These are phyloP conservation scores for Rhynchosporium graminicola DNA, from an alignment of 2,329 filamentous ascomycete species.

Conservation along the genomic window DNA sequence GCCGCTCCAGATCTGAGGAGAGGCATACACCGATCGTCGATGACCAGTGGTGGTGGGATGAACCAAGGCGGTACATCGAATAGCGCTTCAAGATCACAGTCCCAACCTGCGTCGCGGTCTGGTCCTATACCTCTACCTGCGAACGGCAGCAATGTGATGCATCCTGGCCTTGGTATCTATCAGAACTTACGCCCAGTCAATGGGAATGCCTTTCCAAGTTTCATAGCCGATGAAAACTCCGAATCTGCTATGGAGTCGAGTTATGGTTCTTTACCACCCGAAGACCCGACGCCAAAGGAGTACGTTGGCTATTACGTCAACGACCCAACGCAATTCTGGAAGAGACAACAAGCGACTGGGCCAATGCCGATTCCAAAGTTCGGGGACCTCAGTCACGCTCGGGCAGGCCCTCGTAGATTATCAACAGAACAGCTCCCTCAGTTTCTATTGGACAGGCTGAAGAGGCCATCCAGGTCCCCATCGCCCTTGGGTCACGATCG, in stretches of 20 bases:
- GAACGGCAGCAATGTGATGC: constrained; percentile 43
- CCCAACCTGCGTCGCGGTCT: constrained; percentile 58
- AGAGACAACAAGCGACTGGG: constrained; percentile 31
- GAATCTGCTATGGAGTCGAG: constrained; percentile 29
- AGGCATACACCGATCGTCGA: constrained; percentile 55
- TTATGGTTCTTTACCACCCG: constrained; percentile 28
- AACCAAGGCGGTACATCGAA: constrained; percentile 48
- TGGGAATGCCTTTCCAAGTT: constrained; percentile 55
- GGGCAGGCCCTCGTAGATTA: constrained; percentile 29
- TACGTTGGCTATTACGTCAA: constrained; percentile 42
- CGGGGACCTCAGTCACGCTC: constrained; percentile 35
- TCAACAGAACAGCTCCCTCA: constrained; percentile 41
- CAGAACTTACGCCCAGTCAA: constrained; percentile 43
- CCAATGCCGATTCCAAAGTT: constrained; percentile 39
- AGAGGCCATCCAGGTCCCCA: constrained; percentile 39
- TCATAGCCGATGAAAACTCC: constrained; percentile 53
- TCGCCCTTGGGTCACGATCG: constrained; percentile 41
- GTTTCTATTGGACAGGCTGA: constrained; percentile 39
- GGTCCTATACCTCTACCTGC: constrained; percentile 40
- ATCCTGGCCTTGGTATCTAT: constrained; percentile 41
- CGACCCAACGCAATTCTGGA: constrained; percentile 29
- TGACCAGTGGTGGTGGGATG: constrained; percentile 54
- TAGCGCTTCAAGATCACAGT: constrained; percentile 63
- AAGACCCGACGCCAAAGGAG: constrained; percentile 37
- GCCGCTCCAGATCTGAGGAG: constrained; percentile 56